A percentile compares a stretch with the other conserved stretches of the same genome.
Evolutionary conservation across 2,329 filamentous ascomycete species (phyloP).

Genomic region (Beauveria varroae): DNA sequence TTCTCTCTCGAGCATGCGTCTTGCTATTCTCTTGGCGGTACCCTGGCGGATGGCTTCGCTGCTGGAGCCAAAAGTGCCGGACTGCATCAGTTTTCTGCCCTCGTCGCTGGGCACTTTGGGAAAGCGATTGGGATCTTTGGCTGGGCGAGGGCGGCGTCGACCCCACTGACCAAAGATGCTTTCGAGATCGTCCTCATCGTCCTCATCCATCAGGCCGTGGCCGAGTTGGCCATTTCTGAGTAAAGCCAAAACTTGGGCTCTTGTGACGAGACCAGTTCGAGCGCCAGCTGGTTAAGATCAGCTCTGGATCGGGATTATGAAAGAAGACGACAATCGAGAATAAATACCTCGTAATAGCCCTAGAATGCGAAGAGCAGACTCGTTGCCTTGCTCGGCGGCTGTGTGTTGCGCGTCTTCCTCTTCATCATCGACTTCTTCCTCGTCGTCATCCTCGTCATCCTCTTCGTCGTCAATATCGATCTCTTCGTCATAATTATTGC

Average conservation of each 20-base stretch:
- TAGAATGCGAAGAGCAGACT: conserved; percentile 17
- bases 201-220: conserved; percentile 27
- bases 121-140: conserved; percentile 52
- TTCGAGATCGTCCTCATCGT: conserved; percentile 29
- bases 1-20: conserved; percentile 73
- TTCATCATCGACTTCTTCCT: conserved; percentile 23
- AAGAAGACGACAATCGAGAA: neutral
- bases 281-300: conserved; percentile 17
- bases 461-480: conserved; percentile 18
- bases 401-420: conserved; percentile 28
- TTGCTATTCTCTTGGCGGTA: conserved; percentile 50
- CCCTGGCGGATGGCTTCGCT: conserved; percentile 44
- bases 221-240: conserved; percentile 32
- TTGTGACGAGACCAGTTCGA: conserved; percentile 24
- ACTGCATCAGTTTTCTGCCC: conserved; percentile 72
- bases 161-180: conserved; percentile 31
- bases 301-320: neutral
- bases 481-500: conserved; percentile 17
- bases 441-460: conserved; percentile 20
- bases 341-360: conserved; percentile 24
- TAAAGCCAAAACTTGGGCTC: conserved; percentile 32
- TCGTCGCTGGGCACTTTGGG: conserved; percentile 78
- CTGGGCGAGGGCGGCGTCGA: conserved; percentile 32
- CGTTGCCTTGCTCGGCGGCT: conserved; percentile 8
- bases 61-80: conserved; percentile 70